Conservation (phyloP, 345 rosid species). For the Dipteronia sinensis region DNA sequence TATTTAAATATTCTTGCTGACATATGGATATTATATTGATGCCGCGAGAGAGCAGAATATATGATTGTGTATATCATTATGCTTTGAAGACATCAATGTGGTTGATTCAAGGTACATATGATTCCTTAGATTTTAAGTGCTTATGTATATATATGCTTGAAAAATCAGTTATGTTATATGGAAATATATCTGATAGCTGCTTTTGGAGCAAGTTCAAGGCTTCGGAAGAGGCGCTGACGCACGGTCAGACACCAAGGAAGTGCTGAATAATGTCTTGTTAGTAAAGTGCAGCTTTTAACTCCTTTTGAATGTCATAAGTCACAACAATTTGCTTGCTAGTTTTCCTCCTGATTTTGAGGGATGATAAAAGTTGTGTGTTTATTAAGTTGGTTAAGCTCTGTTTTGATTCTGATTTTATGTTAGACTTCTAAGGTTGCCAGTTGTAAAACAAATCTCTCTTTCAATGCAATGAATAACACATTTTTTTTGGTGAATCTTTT, state of each 20-base stretch:
- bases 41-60: not conserved
- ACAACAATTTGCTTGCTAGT: not conserved
- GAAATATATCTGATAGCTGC: not conserved
- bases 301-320: not conserved
- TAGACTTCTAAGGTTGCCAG: no score
- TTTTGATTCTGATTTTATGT: no score
- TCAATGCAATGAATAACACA: no score
- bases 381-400: no score
- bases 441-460: no score
- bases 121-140: no score
- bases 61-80: not conserved
- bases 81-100: not conserved
- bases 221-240: not conserved
- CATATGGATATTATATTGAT: not conserved
- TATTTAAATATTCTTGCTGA: not conserved
- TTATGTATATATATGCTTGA: not conserved
- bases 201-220: not conserved
- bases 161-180: not conserved
- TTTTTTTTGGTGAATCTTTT: no score
- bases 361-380: no score
- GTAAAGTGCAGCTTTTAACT: not conserved
- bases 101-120: not conserved
- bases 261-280: not conserved
- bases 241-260: no score
- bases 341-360: no score